Percentiles rank a stretch among this genome's conserved stretches.
These are phyloP conservation scores for Dryas alaskensis DNA, from an alignment of 306 rosid species.

Conservation along the genomic window DNA sequence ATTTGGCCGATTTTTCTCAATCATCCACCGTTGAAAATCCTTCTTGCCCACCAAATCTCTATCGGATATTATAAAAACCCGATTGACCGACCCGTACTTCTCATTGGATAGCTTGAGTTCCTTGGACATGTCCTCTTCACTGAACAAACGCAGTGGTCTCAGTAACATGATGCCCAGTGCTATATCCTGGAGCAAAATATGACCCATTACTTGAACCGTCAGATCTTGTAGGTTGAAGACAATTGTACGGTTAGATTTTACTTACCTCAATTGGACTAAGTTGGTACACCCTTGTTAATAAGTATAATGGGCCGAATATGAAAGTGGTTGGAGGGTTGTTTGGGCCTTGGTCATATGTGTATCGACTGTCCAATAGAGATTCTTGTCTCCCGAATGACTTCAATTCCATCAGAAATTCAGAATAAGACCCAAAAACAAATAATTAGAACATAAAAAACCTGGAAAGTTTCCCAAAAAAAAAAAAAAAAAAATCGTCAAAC, in stretches of 20 bases:
- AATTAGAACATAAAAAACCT: not conserved
- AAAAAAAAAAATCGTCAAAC: no score
- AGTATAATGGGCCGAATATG: conserved; percentile 26
- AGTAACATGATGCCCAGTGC: conserved; percentile 30
- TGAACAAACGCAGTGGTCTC: conserved; percentile 35
- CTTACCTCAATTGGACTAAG: conserved; percentile 27
- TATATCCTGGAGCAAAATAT: conserved; percentile 25
- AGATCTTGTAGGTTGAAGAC: not conserved
- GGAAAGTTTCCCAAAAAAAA: not conserved
- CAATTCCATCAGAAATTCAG: not conserved
- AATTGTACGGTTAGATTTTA: not conserved
- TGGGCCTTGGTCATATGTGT: conserved; percentile 24
- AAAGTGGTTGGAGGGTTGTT: conserved; percentile 36
- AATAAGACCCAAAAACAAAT: not conserved
- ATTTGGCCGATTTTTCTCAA: conserved; percentile 34
- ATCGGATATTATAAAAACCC: conserved; percentile 30
- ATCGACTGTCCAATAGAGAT: conserved; percentile 15
- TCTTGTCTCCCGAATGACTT: conserved; percentile 12
- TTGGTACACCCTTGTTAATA: conserved; percentile 25
- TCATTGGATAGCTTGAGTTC: conserved; percentile 14
- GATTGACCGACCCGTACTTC: conserved; percentile 34
- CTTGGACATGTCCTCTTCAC: conserved; percentile 24
- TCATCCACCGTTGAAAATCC: conserved; percentile 36
- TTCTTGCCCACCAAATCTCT: conserved; percentile 13
- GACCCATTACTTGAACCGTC: not conserved